phyloP scores from a whole-genome alignment of 1,139 yeast genomes.

The Yamadazyma jaroonii region DNA sequence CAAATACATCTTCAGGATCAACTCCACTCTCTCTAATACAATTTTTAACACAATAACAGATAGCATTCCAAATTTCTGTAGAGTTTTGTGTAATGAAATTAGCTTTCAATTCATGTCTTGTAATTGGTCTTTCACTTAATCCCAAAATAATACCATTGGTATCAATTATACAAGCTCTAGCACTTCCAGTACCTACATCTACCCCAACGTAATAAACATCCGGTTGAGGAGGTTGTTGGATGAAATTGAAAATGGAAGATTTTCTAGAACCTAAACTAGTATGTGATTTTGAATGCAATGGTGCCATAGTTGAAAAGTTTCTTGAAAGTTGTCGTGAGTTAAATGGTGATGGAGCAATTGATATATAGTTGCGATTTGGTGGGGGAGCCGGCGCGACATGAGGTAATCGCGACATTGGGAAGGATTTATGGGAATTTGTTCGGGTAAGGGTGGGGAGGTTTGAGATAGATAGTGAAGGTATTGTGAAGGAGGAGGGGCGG shows the following conservation, averaged over 20 bases:
- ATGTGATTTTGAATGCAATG: constrained; percentile 23
- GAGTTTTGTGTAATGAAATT: constrained; percentile 80
- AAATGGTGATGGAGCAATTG: no score
- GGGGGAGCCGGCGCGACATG: not conserved
- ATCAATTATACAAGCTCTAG: constrained; percentile 90
- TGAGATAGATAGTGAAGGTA: not conserved
- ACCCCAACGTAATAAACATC: constrained; percentile 80
- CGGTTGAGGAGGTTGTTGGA: constrained; percentile 41
- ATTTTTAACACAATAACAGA: constrained; percentile 76
- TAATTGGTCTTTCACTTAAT: constrained; percentile 73
- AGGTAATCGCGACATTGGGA: constrained; percentile 6
- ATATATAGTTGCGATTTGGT: not conserved
- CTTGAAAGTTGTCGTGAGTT: not conserved
- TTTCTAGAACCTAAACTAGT: constrained; percentile 41
- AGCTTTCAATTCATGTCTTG: constrained; percentile 71
- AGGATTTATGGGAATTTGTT: constrained; percentile 10
- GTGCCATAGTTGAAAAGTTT: constrained; percentile 2
- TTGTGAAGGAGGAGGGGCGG: not conserved
- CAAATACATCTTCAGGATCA: constrained; percentile 64
- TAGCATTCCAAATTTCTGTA: constrained; percentile 89
- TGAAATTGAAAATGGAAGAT: constrained; percentile 37
- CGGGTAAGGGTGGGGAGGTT: constrained; percentile 1
- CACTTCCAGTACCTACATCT: constrained; percentile 97
- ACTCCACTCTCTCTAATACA: constrained; percentile 74
- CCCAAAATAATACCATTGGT: constrained; percentile 79